Percentiles rank a stretch among this genome's conserved stretches.
phyloP scores from a whole-genome alignment of 2,329 filamentous ascomycete genomes.

The Drechslerella coelobrocha region DNA sequence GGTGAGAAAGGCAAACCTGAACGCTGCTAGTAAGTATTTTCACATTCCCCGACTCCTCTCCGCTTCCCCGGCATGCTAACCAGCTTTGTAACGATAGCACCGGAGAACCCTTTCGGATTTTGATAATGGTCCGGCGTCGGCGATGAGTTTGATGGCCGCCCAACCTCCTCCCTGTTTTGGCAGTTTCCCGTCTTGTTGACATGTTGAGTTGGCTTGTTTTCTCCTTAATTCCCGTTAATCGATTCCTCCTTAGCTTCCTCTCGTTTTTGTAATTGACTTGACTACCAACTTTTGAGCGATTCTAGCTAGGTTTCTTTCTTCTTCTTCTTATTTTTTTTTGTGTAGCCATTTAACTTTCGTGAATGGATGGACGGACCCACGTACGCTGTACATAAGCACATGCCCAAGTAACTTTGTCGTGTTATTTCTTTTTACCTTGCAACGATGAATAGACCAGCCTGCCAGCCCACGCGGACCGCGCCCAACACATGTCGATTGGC shows the following conservation, averaged over 20 bases:
- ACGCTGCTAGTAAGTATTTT: conserved; percentile 93
- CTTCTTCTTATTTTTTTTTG: neutral
- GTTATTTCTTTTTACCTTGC: no score
- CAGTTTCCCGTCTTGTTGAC: neutral
- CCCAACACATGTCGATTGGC: neutral
- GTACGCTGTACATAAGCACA: no score
- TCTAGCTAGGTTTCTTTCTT: neutral
- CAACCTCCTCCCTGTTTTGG: neutral
- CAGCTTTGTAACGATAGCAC: conserved; percentile 61
- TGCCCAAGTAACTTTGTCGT: no score
- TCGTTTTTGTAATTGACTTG: no score
- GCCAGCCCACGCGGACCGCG: no score
- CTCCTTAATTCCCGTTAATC: neutral
- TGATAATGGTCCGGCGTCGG: conserved; percentile 58
- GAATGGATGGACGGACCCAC: no score
- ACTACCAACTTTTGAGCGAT: neutral
- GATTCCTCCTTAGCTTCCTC: neutral
- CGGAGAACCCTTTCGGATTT: conserved; percentile 75
- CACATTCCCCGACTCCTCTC: conserved; percentile 13
- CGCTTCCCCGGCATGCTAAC: conserved; percentile 24
- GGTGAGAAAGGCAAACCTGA: conserved; percentile 77
- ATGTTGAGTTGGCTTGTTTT: neutral
- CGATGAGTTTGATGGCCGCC: neutral
- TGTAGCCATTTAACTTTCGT: neutral
- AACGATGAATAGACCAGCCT: no score